A percentile compares a stretch with the other conserved stretches of the same genome.
These are phyloP conservation scores for Abrus pulchellus DNA, from an alignment of 306 rosid species.

Conservation along the genomic window DNA sequence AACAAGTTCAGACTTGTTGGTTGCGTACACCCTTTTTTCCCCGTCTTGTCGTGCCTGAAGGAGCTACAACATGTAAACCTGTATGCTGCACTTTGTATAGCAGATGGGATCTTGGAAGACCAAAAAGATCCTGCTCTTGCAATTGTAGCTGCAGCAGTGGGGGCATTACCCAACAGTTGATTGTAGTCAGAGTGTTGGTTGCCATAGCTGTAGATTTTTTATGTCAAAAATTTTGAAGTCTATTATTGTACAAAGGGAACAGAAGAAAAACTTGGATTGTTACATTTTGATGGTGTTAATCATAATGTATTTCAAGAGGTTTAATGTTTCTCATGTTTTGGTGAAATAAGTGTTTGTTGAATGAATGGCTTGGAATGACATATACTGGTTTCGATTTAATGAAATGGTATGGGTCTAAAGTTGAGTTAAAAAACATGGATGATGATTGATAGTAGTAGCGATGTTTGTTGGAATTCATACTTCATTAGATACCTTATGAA, in stretches of 20 bases:
- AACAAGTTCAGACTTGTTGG: conserved; percentile 86
- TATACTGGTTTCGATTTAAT: conserved; percentile 42
- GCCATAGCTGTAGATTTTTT: conserved; percentile 65
- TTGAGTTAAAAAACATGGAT: conserved; percentile 49
- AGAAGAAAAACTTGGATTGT: conserved; percentile 56
- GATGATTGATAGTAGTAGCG: conserved; percentile 42
- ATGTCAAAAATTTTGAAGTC: conserved; percentile 59
- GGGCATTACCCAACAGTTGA: conserved; percentile 61
- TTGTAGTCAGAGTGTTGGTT: conserved; percentile 70
- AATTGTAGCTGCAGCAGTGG: conserved; percentile 69
- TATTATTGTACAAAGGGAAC: conserved; percentile 71
- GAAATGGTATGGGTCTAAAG: conserved; percentile 42
- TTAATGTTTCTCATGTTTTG: conserved; percentile 53
- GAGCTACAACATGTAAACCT: conserved; percentile 68
- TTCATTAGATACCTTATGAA: conserved; percentile 47
- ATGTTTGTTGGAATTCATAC: conserved; percentile 40
- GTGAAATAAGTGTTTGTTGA: conserved; percentile 59
- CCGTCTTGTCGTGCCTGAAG: conserved; percentile 71
- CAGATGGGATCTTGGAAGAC: conserved; percentile 80
- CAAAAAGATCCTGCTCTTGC: conserved; percentile 75
- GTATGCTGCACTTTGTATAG: conserved; percentile 71
- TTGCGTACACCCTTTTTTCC: conserved; percentile 70
- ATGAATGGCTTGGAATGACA: conserved; percentile 67
- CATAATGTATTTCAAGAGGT: conserved; percentile 65
- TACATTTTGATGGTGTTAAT: conserved; percentile 59